Evolutionary conservation across 345 rosid species (phyloP).

Genomic region (Euclidium syriacum): DNA sequence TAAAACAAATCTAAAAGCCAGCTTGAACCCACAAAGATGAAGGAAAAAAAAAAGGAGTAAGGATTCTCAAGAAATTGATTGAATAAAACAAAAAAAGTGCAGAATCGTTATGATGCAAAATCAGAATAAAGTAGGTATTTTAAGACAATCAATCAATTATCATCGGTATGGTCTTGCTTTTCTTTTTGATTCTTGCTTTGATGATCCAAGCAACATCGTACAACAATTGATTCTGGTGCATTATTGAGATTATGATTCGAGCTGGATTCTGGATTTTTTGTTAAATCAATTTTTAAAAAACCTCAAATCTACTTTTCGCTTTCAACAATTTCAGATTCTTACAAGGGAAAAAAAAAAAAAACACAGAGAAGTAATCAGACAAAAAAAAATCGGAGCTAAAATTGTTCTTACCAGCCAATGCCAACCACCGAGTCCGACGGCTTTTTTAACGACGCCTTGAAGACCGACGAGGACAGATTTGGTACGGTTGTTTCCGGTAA

Average conservation of each 20-base stretch:
- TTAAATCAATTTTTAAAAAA: too few species aligned
- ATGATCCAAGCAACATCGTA: too few species aligned
- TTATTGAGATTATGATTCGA: conserved; percentile 11
- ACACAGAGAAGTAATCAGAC: conserved; percentile 2
- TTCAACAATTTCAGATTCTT: background rate
- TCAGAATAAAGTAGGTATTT: conserved; percentile 8
- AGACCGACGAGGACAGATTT: conserved; percentile 97
- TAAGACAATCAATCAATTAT: conserved; percentile 20
- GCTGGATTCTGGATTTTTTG: background rate
- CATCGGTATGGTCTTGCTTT: background rate
- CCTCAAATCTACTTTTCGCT: background rate
- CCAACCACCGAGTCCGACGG: conserved; percentile 97
- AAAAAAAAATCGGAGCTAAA: background rate
- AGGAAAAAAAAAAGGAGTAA: conserved; percentile 3
- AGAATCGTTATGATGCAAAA: conserved; percentile 14
- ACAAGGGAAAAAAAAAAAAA: background rate
- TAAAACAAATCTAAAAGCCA: conserved; percentile 32
- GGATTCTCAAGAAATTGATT: conserved; percentile 18
- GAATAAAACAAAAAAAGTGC: conserved; percentile 17
- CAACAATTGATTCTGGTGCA: too few species aligned
- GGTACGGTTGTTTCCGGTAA: conserved; percentile 96
- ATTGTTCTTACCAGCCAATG: conserved; percentile 86
- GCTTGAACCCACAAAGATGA: conserved; percentile 30
- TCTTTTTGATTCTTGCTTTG: too few species aligned
- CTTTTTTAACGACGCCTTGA: conserved; percentile 91